A percentile compares a stretch with the other conserved stretches of the same genome.
phyloP scores from a whole-genome alignment of 106 monocot genomes.

The Dactylorhiza incarnata region DNA sequence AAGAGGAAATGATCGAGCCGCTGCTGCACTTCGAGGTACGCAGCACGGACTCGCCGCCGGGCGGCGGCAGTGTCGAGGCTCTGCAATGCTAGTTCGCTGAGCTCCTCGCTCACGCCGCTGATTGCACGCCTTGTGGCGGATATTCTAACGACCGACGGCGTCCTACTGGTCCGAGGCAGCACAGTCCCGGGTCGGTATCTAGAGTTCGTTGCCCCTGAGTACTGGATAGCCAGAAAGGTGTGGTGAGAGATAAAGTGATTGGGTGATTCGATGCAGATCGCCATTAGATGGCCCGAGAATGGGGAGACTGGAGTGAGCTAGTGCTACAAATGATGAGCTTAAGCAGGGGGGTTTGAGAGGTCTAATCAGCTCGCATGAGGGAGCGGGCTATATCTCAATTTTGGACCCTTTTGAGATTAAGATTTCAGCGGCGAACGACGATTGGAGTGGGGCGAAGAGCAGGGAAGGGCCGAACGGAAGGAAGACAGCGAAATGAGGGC shows the following conservation, averaged over 20 bases:
- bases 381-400: too few species aligned
- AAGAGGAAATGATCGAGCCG: slow-evolving; percentile 85
- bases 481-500: too few species aligned
- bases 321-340: neutral
- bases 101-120: slow-evolving; percentile 62
- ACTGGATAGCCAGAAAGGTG: neutral
- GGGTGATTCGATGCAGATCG: neutral
- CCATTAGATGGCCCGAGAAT: neutral
- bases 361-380: too few species aligned
- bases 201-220: neutral
- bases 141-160: slow-evolving; percentile 4
- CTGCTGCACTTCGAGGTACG: slow-evolving; percentile 49
- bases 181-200: neutral
- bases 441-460: too few species aligned
- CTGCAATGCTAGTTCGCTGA: slow-evolving; percentile 55
- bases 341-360: neutral
- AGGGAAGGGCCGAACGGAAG: too few species aligned
- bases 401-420: too few species aligned
- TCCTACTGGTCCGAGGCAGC: neutral
- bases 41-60: slow-evolving; percentile 50
- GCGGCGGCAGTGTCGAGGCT: slow-evolving; percentile 54
- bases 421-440: too few species aligned
- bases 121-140: slow-evolving; percentile 23
- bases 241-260: slow-evolving; percentile 1
- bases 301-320: neutral